Evolutionary conservation across 176 grass and related monocot species (phyloP).

Genomic region (Carex pumila): DNA sequence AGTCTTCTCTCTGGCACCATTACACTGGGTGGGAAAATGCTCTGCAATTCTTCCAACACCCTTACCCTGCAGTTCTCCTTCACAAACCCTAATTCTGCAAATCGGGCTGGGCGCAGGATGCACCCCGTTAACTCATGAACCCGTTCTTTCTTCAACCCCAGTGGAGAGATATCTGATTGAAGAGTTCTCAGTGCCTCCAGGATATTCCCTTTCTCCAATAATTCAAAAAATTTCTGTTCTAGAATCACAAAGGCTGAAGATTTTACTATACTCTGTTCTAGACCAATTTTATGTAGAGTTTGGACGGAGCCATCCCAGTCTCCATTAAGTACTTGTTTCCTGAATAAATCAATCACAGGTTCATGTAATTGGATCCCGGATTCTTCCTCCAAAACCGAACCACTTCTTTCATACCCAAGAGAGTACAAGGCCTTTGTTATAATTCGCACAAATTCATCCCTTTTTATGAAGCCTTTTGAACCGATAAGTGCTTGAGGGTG

Average conservation of each 20-base stretch:
- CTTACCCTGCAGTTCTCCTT: constrained; percentile 41
- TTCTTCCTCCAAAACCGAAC: constrained; percentile 83
- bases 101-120: constrained; percentile 49
- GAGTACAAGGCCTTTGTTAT: constrained; percentile 80
- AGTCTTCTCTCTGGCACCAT: constrained; percentile 83
- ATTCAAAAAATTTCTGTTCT: constrained; percentile 89
- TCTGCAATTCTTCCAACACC: constrained; percentile 83
- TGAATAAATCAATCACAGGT: constrained; percentile 55
- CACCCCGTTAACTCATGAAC: constrained; percentile 62
- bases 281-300: constrained; percentile 74
- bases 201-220: constrained; percentile 52
- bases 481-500: constrained; percentile 33
- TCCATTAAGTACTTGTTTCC: constrained; percentile 65
- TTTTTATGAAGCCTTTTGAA: constrained; percentile 81
- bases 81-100: constrained; percentile 41
- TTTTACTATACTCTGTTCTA: constrained; percentile 56
- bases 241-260: constrained; percentile 69
- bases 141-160: constrained; percentile 59
- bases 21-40: constrained; percentile 58
- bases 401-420: constrained; percentile 83
- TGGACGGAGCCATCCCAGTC: constrained; percentile 61
- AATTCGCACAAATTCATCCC: constrained; percentile 82
- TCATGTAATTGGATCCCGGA: constrained; percentile 77
- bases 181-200: constrained; percentile 65
- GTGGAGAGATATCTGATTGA: constrained; percentile 65